Evolutionary conservation across 108 stramenopile species (phyloP), one percentile per base, ranked within the genome.

Genomic region (Pseudonitzschia delicatissima): DNA sequence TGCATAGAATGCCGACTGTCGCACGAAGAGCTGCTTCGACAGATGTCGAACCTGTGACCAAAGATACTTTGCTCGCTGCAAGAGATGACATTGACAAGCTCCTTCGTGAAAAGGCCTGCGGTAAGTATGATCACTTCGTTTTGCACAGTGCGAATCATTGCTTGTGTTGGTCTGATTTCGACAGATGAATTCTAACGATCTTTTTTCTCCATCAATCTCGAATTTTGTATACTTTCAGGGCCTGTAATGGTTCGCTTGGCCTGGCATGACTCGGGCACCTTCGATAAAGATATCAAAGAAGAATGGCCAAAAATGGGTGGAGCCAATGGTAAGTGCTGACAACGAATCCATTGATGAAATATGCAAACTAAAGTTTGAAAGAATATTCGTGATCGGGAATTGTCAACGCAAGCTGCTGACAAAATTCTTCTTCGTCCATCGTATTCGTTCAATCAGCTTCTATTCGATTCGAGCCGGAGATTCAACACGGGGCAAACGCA

Each of bases 251-350:
- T 99, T 18, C 96, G 98, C 39, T 86, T 99, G 45, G 97, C 97
- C 1, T 99, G 97, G 97, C 98, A 99, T 66, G 88, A 92, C 51
- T 87, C 96, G 45, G 97, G 95, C 39, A 93, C 93, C 65, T 93
- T 71, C 66, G 84, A 86, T 67, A 67, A 73, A 40, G 74, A 81
- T 58, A 66, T 80, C 71, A 69, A 66, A 44, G 84, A 67, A 20
- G 82, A 71, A 26, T 86, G 81, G 81, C 88, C 88, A 27, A 40
- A 66, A 44, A 76, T 84, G 33, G 80, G 98, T 57, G 68, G 96
- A 60, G 73, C 89, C 74, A 68, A 39, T 45, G 45, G 45, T 45
- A 15, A 3, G 45, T 45, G 15, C 9, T n/a, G 45, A n/a, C n/a
- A n/a, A n/a, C n/a, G n/a, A n/a, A n/a, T n/a, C n/a, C n/a, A n/a